phyloP scores from a whole-genome alignment of 495 filamentous ascomycete genomes.

The Penicillium psychrofluorescens region DNA sequence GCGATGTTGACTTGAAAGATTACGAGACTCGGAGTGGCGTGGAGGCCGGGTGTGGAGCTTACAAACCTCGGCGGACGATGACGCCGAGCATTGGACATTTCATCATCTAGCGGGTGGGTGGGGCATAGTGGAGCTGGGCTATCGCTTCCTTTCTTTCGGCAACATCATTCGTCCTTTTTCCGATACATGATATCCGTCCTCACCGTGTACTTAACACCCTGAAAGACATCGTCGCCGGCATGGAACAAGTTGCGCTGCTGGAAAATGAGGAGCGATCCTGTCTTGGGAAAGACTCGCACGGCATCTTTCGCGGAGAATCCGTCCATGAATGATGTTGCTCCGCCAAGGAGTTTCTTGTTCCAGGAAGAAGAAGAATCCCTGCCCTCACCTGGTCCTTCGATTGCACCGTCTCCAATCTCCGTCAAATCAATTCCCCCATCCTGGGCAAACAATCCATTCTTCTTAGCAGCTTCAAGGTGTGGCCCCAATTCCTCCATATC shows the following conservation, averaged over 20 bases:
- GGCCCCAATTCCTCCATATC: constrained; percentile 24
- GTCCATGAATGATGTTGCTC: constrained; percentile 56
- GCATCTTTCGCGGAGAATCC: constrained; percentile 31
- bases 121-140: too few relatives aligned
- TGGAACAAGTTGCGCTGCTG: constrained; percentile 66
- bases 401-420: background rate
- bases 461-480: constrained; percentile 14
- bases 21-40: too few relatives aligned
- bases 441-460: constrained; percentile 3
- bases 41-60: too few relatives aligned
- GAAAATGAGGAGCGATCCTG: constrained; percentile 68
- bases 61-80: too few relatives aligned
- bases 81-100: too few relatives aligned
- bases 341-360: constrained; percentile 35
- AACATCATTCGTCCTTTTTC: background rate
- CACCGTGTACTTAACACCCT: constrained; percentile 71
- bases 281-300: constrained; percentile 61
- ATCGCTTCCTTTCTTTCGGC: too few relatives aligned
- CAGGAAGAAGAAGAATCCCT: background rate
- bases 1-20: background rate
- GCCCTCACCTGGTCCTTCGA: background rate
- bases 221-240: constrained; percentile 63
- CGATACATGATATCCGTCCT: constrained; percentile 71
- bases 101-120: too few relatives aligned
- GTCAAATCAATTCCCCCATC: constrained; percentile 8